Base-by-base conservation (phyloP, 345 rosid species). In the Leavenworthia alabamica region DNA sequence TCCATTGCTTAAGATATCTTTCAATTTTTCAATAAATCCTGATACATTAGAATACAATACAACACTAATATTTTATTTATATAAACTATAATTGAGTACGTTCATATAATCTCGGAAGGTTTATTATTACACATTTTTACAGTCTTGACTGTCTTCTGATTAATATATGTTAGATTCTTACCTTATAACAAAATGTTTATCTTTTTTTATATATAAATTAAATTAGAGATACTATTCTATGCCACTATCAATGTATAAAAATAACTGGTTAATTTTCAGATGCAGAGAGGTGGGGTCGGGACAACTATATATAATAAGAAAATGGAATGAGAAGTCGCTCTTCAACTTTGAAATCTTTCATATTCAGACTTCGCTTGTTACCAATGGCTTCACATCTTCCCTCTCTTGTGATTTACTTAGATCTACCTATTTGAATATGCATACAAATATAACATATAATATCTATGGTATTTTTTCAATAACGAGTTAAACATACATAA, bases 251-350 rank as follows among this genome's bases (percentile, higher is more conserved):
- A 47, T 46, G 3, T 46, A 12, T 3, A 46, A 10, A 23, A 46
- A 28, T 46, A 6, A 24, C 62, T 24, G 61, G 5, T 39, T n/a
- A n/a, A n/a, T n/a, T 37, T 56, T 1, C 36, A 15, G 48, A 45
- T 45, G 56, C 13, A 45, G 47, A 44, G 55, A 55, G 28, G 70
- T 53, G 53, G 70, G 71, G n/a, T n/a, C n/a, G n/a, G n/a, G 71
- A 66, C 71, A 35, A 3, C 22, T 56, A 19, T 39, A 37, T n/a
- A 66, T 11, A 56, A 3, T 20, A 14, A 16, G 16, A 47, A 66
- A 62, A 35, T 33, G 64, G 22, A 57, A 67, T 57, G 72, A 48
- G 27, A 57, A 57, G 66, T 67, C 66, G 37, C 72, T 58, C 22
- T 67, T 60, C 13, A 27, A 14, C 59, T 29, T 58, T 67, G 65